phyloP scores from a whole-genome alignment of 2,329 filamentous ascomycete species.

The Colletotrichum chlorophyti region DNA sequence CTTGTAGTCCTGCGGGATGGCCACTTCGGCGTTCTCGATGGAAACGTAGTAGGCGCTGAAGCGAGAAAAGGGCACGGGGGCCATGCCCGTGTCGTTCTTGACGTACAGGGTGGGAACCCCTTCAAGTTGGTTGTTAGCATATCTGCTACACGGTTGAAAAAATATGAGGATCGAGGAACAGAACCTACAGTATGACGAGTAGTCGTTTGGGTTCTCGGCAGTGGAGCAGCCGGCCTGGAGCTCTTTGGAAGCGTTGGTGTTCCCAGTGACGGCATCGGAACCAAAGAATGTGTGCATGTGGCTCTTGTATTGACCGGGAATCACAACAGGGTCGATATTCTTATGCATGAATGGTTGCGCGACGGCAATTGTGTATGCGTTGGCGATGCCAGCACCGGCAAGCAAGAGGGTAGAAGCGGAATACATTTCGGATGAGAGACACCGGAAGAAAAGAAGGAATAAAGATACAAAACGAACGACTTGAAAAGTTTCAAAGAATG shows the following conservation, averaged over 20 bases:
- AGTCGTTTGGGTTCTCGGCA: constrained; percentile 53
- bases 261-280: constrained; percentile 39
- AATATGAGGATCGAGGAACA: too few relatives aligned
- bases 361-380: constrained; percentile 34
- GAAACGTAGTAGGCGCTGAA: constrained; percentile 55
- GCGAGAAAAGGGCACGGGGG: constrained; percentile 40
- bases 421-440: background rate
- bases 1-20: constrained; percentile 50
- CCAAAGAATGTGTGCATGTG: constrained; percentile 45
- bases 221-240: constrained; percentile 52
- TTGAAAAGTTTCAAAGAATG: background rate
- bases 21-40: constrained; percentile 47
- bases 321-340: constrained; percentile 41
- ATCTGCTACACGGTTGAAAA: too few relatives aligned
- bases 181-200: constrained; percentile 49
- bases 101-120: constrained; percentile 49
- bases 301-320: constrained; percentile 38
- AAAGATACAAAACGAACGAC: background rate
- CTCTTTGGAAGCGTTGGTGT: constrained; percentile 35
- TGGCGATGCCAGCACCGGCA: constrained; percentile 25
- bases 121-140: background rate
- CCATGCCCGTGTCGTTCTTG: constrained; percentile 39
- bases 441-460: background rate
- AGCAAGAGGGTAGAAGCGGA: constrained; percentile 12
- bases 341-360: constrained; percentile 38